Conservation (phyloP, 78 protist genomes). For the Dictyostelium discoideum region dicty_2.7 NC_007088.5:3980001-3980500, state of each 20-base stretch:
- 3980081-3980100: conserved; percentile 11
- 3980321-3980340: conserved; percentile 24
- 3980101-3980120: conserved; percentile 70
- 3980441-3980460: conserved; percentile 68
- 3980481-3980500: conserved; percentile 88
- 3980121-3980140: conserved; percentile 32
- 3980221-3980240: conserved; percentile 72
- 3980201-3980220: conserved; percentile 42
- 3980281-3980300: conserved; percentile 28
- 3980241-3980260: conserved; percentile 7
- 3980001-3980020: neutral
- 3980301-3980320: neutral
- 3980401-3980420: conserved; percentile 85
- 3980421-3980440: conserved; percentile 63
- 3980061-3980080: neutral
- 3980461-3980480: conserved; percentile 68
- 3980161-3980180: conserved; percentile 55
- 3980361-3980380: conserved; percentile 64
- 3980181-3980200: conserved; percentile 36
- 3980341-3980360: conserved; percentile 69
- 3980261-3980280: conserved; percentile 29
- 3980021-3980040: neutral
- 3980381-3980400: conserved; percentile 69
- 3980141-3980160: conserved; percentile 67
- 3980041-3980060: neutral